Evolutionary conservation across 305 asterid species (phyloP).

Genomic region (Fraxinus velutina): DNA sequence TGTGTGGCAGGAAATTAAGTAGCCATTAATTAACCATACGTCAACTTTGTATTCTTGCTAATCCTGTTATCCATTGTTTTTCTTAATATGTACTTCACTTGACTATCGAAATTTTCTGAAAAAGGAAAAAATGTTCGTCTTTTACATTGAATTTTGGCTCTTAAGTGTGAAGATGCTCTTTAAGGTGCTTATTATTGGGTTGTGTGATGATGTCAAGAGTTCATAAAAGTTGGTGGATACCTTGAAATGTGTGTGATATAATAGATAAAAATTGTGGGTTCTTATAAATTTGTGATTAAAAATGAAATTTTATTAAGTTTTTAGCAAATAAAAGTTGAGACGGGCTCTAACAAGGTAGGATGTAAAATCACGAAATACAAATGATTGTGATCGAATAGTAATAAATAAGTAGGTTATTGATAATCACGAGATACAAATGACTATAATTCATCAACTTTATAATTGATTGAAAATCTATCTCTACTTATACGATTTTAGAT

Average conservation of each 20-base stretch:
- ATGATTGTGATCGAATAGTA: no score
- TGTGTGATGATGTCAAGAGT: background rate
- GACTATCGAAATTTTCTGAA: background rate
- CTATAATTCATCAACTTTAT: background rate
- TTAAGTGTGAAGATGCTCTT: background rate
- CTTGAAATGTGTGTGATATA: background rate
- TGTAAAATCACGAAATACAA: background rate
- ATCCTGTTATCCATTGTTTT: background rate
- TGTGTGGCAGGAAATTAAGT: conserved; percentile 2
- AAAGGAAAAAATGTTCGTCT: background rate
- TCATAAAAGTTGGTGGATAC: background rate
- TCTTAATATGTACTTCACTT: background rate
- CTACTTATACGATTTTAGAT: background rate
- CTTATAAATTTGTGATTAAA: background rate
- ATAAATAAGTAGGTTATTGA: background rate
- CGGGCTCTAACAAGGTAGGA: background rate
- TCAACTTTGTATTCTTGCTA: background rate
- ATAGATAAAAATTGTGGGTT: background rate
- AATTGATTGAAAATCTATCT: no score
- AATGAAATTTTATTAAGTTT: no score
- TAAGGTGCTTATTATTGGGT: background rate
- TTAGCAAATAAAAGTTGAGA: background rate
- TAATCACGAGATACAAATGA: background rate
- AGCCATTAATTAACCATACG: background rate
- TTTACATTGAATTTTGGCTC: background rate